Conservation (phyloP, 257 asterid species). For the Nyctanthes arbortristis region DNA sequence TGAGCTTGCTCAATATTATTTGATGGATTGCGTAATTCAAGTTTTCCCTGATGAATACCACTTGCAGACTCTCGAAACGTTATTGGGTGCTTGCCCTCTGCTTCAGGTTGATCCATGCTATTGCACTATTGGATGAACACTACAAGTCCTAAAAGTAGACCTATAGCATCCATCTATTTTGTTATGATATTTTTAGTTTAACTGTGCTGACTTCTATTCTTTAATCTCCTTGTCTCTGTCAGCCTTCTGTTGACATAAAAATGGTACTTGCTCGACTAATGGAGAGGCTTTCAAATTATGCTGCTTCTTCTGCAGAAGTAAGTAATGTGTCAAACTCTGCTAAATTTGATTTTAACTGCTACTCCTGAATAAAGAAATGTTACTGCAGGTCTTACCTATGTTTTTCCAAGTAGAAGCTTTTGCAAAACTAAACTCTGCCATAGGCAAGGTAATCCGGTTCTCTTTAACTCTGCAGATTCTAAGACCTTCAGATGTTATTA, state of each 20-base stretch:
- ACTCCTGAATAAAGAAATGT: conserved; percentile 40
- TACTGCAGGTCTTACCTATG: conserved; percentile 88
- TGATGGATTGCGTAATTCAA: conserved; percentile 99
- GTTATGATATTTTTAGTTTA: conserved; percentile 10
- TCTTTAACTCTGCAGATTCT: conserved; percentile 15
- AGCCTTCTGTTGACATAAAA: conserved; percentile 93
- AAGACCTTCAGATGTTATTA: conserved; percentile 7
- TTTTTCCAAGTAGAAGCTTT: conserved; percentile 99
- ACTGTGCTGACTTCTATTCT: conserved; percentile 23
- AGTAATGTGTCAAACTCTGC: conserved; percentile 29
- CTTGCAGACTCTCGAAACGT: conserved; percentile 92
- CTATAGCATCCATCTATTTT: conserved; percentile 18
- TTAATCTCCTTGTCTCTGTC: conserved; percentile 34
- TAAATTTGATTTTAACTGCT: conserved; percentile 25
- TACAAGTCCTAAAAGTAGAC: conserved; percentile 9
- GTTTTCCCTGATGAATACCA: conserved; percentile 99
- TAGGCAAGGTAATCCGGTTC: conserved; percentile 70
- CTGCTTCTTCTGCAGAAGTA: conserved; percentile 93
- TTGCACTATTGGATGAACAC: conserved; percentile 13
- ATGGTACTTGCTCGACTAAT: conserved; percentile 92
- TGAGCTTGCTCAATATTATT: conserved; percentile 89
- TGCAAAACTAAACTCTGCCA: conserved; percentile 81
- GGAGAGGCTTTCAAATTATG: conserved; percentile 98
- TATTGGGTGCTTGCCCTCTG: conserved; percentile 96
- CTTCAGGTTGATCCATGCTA: conserved; percentile 72